A percentile compares a stretch with the other conserved stretches of the same genome.
These are phyloP conservation scores for Podospora bellae-mahoneyi DNA, from an alignment of 495 filamentous ascomycete genomes.

Conservation along the genomic window DNA sequence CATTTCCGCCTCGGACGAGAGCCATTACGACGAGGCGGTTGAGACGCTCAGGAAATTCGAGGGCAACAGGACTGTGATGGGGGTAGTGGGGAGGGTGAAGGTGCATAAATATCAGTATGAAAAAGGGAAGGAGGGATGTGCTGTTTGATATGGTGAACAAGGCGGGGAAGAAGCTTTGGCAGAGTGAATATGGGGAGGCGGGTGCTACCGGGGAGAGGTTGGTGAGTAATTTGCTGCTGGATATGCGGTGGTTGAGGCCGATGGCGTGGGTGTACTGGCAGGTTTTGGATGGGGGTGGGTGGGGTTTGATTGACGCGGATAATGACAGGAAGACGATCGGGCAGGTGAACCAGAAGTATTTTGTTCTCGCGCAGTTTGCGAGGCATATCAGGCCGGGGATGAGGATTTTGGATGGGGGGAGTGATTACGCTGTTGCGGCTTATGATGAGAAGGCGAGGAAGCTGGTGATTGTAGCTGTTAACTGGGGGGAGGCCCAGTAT, in stretches of 20 bases:
- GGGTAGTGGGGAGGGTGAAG: constrained; percentile 32
- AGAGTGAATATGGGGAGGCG: constrained; percentile 41
- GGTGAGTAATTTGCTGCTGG: constrained; percentile 35
- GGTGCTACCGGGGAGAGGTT: constrained; percentile 34
- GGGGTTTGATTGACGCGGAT: constrained; percentile 37
- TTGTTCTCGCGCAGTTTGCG: constrained; percentile 36
- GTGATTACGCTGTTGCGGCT: constrained; percentile 35
- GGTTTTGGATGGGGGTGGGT: constrained; percentile 35
- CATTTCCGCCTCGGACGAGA: constrained; percentile 36
- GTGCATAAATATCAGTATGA: constrained; percentile 42
- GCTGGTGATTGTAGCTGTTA: constrained; percentile 38
- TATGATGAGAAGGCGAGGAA: constrained; percentile 33
- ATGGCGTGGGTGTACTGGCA: constrained; percentile 45
- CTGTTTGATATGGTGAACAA: constrained; percentile 23
- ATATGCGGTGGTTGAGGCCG: constrained; percentile 37
- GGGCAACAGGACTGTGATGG: constrained; percentile 21
- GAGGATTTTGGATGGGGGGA: constrained; percentile 34
- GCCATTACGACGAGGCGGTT: constrained; percentile 32
- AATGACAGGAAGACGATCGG: constrained; percentile 29
- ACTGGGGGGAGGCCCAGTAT: constrained; percentile 37
- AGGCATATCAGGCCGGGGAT: constrained; percentile 37
- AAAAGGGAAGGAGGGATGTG: constrained; percentile 24
- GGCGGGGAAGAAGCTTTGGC: constrained; percentile 36
- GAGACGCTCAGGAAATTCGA: constrained; percentile 30
- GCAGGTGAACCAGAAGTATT: constrained; percentile 36